These are phyloP conservation scores for Scedosporium minutisporum DNA, from an alignment of 2,329 filamentous ascomycete genomes.

Conservation along the genomic window DNA sequence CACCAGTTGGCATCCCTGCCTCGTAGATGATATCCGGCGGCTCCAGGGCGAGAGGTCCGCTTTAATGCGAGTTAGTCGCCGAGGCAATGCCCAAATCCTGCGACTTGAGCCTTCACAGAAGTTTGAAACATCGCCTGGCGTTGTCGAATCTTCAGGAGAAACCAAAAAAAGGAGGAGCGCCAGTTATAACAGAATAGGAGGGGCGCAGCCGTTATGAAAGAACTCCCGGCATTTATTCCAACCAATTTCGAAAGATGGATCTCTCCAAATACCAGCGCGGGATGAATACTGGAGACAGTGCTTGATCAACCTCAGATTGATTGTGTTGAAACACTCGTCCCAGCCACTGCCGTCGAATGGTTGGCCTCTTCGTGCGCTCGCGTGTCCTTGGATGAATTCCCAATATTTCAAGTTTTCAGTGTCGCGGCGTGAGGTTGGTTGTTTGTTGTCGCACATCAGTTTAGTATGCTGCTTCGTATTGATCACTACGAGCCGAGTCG, in stretches of 20 bases:
- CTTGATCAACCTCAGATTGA: neutral
- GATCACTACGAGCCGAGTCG: too few species aligned
- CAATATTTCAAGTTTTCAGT: too few species aligned
- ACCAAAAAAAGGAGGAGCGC: neutral
- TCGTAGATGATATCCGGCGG: too few species aligned
- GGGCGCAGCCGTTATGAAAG: neutral
- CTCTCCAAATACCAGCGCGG: neutral
- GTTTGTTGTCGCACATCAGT: too few species aligned
- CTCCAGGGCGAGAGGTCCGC: neutral
- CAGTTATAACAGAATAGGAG: neutral
- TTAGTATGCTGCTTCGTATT: too few species aligned
- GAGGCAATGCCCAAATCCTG: neutral
- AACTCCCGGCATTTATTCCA: neutral
- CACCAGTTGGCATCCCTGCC: too few species aligned
- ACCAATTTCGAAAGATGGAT: neutral
- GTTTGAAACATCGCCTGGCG: neutral
- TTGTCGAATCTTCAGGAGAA: neutral
- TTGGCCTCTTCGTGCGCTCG: neutral
- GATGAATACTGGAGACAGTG: neutral
- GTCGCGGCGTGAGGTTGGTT: too few species aligned
- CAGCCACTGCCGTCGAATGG: neutral
- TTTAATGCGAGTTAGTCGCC: neutral
- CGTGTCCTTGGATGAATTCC: neutral
- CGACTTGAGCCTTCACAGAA: neutral
- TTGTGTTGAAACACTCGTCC: neutral